Conservation (phyloP, 306 rosid genomes). For the Argentina anserina region DNA sequence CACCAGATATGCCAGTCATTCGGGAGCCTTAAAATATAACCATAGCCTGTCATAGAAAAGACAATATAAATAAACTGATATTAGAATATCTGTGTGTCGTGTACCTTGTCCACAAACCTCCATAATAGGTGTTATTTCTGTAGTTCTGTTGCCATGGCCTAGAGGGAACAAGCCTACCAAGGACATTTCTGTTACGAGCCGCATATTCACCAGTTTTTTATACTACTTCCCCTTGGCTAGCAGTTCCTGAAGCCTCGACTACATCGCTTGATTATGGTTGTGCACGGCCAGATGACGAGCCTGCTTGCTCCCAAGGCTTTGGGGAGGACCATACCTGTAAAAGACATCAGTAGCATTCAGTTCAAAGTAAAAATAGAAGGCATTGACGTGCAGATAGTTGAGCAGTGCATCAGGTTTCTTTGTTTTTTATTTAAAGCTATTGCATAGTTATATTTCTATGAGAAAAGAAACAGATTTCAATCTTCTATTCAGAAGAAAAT, state of each 20-base stretch:
- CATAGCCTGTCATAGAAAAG: constrained; percentile 59
- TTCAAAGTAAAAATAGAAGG: neutral
- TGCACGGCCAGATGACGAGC: constrained; percentile 75
- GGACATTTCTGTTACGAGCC: constrained; percentile 44
- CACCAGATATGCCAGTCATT: constrained; percentile 56
- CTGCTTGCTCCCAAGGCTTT: constrained; percentile 96
- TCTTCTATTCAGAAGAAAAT: neutral
- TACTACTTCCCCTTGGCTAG: constrained; percentile 88
- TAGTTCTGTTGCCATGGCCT: constrained; percentile 92
- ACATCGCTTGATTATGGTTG: constrained; percentile 82
- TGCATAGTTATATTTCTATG: no score
- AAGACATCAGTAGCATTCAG: constrained; percentile 14
- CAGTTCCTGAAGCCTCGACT: constrained; percentile 96
- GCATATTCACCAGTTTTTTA: constrained; percentile 49
- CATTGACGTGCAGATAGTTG: neutral
- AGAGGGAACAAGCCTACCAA: constrained; percentile 68
- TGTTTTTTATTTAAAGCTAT: no score
- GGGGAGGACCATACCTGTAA: constrained; percentile 73
- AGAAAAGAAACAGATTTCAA: neutral
- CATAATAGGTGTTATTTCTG: constrained; percentile 51
- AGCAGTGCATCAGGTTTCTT: neutral
- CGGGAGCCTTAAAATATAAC: constrained; percentile 78
- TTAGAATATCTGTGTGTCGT: no score
- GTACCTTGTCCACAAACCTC: constrained; percentile 41
- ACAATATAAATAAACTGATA: no score